Evolutionary conservation across 2,329 filamentous ascomycete species (phyloP).

Genomic region (Cercospora janseana): DNA sequence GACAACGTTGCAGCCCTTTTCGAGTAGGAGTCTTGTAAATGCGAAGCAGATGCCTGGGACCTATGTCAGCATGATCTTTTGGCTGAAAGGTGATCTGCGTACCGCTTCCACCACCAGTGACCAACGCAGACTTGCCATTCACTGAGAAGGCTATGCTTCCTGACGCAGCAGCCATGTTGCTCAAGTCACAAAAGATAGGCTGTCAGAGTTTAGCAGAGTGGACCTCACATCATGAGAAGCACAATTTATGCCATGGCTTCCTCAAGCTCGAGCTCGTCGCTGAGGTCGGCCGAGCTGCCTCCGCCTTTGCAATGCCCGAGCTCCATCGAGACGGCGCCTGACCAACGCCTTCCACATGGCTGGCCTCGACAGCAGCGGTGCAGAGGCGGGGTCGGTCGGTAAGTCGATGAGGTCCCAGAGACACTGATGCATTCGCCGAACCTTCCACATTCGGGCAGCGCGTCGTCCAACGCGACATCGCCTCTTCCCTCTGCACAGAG

Average conservation of each 20-base stretch:
- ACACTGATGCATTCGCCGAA: background rate
- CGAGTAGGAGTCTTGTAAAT: slow-evolving; percentile 48
- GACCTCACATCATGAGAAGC: background rate
- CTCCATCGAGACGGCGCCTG: background rate
- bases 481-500: no score
- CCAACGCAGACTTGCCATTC: slow-evolving; percentile 47
- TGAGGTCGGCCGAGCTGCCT: background rate
- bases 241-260: background rate
- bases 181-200: background rate
- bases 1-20: slow-evolving; percentile 48
- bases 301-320: background rate
- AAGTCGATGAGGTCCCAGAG: background rate
- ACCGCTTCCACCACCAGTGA: slow-evolving; percentile 50
- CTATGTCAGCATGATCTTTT: background rate
- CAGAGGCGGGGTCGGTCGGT: slow-evolving; percentile 1
- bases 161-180: slow-evolving; percentile 26
- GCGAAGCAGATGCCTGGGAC: slow-evolving; percentile 47
- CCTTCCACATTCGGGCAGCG: slow-evolving; percentile 1
- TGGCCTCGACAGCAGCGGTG: background rate
- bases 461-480: slow-evolving; percentile 6
- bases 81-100: background rate
- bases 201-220: background rate
- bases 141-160: slow-evolving; percentile 39
- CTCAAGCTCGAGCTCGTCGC: background rate
- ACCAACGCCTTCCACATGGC: background rate